Base-by-base conservation (phyloP, 2,329 filamentous ascomycete genomes). In the Aaosphaeria arxii region DNA sequence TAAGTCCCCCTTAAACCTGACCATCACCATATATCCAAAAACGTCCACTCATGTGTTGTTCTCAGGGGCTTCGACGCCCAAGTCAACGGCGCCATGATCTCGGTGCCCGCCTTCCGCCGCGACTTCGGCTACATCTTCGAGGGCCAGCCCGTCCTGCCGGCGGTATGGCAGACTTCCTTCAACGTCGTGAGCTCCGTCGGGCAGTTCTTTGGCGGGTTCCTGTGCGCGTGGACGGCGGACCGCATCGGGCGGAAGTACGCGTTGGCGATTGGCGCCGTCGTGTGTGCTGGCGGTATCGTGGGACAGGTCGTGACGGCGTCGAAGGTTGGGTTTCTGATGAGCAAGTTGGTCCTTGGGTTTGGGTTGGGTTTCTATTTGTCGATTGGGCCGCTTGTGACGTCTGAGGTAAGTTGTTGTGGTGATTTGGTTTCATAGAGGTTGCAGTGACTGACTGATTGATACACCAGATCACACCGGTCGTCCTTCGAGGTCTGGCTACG, bases 61-160 rank as follows among this genome's bases (percentile, higher is more conserved):
- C 4, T 31, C 24, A 56, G 53, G 51, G 53, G 53, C 17, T 86
- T 85, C 56, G 83, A 85, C 62, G 79, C 81, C 0, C 82, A 85
- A 61, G 74, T 86, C n/a, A 73, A 85, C 17, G 81, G 81, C 29
- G 81, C 82, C 47, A 74, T 86, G 51, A 84, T 81, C 52, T 75
- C 78, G 3, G 78, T 76, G 28, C 77, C 79, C 0, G 74, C 77
- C 13, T 77, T 77, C 54, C 64, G 73, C 31, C 66, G 75, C 48
- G 73, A 77, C 52, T 77, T 77, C 55, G 74, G 73, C 0, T 54
- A 63, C 39, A 46, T 54, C 5, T 73, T 51, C 45, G 51, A 41
- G 11, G 51, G 62, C 38, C 66, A 58, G 46, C 76, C 71, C 58
- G 71, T 75, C 5, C 56, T 77, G 7, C 56, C 69, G 11, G 67